A percentile compares a stretch with the other conserved stretches of the same genome.
Evolutionary conservation across 495 filamentous ascomycete genomes (phyloP).

Genomic region (Penicillium robsamsonii): DNA sequence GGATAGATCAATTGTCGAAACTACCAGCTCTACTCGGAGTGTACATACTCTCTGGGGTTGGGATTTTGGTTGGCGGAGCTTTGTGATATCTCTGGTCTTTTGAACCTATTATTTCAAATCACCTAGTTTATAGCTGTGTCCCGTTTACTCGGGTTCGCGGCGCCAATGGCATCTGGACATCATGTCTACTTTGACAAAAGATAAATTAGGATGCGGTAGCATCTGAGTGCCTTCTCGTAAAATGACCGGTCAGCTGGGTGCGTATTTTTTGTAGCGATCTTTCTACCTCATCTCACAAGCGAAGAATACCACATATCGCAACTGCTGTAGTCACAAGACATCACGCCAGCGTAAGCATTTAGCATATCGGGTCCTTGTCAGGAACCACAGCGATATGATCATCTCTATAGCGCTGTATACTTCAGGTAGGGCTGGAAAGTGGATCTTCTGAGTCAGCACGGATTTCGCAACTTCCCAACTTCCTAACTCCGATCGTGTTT

Average conservation of each 20-base stretch:
- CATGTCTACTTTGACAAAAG: conserved; percentile 24
- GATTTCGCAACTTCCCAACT: background rate
- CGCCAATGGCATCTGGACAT: conserved; percentile 19
- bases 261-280: too few relatives aligned
- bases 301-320: too few relatives aligned
- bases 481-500: background rate
- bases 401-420: too few relatives aligned
- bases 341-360: too few relatives aligned
- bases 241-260: too few relatives aligned
- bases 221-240: background rate
- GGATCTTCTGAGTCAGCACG: background rate
- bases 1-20: conserved; percentile 1
- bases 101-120: conserved; percentile 2
- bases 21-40: background rate
- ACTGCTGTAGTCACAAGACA: too few relatives aligned
- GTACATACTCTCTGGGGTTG: background rate
- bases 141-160: conserved; percentile 31
- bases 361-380: too few relatives aligned
- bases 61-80: background rate
- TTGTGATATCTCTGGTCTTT: conserved; percentile 6
- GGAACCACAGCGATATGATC: too few relatives aligned
- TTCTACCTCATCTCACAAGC: too few relatives aligned
- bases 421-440: background rate
- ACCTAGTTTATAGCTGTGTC: conserved; percentile 19
- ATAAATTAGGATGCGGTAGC: conserved; percentile 22